Conservation (phyloP, 768 basidiomycete species). For the Amanita rubescens region DNA sequence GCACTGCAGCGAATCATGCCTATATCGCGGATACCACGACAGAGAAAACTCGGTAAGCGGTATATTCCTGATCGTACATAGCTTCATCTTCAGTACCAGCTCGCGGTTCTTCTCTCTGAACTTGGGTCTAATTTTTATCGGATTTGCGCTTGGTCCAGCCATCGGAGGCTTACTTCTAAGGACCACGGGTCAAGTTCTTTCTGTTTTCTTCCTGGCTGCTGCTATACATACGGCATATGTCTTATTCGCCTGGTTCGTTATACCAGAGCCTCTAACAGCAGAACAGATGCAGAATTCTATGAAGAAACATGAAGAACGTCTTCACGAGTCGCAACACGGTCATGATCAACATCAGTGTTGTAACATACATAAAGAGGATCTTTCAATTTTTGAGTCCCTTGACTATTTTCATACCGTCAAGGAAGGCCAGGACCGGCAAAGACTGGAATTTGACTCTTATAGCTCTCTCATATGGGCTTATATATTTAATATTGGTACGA, state of each 20-base stretch:
- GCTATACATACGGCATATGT: conserved; percentile 43
- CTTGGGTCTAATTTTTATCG: conserved; percentile 62
- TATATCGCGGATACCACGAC: conserved; percentile 66
- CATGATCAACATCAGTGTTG: conserved; percentile 12
- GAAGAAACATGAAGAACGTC: conserved; percentile 27
- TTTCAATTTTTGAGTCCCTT: conserved; percentile 70
- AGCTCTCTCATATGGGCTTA: conserved; percentile 44
- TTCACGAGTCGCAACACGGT: conserved; percentile 14
- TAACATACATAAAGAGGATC: conserved; percentile 29
- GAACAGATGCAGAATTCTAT: conserved; percentile 37
- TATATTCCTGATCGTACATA: background rate
- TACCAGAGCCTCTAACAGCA: conserved; percentile 74
- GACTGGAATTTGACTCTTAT: conserved; percentile 65
- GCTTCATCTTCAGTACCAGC: conserved; percentile 25
- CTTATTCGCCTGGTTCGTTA: conserved; percentile 42
- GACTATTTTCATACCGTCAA: conserved; percentile 48
- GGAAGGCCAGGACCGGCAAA: conserved; percentile 31
- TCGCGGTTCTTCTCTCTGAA: conserved; percentile 58
- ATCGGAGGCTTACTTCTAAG: conserved; percentile 61
- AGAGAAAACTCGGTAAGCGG: conserved; percentile 42
- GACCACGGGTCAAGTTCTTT: conserved; percentile 43
- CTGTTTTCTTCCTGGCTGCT: conserved; percentile 66
- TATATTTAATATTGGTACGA: conserved; percentile 39
- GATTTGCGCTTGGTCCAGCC: conserved; percentile 73
- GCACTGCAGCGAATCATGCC: conserved; percentile 47